Percentiles rank a stretch among this genome's conserved stretches.
Conservation (phyloP, 2,329 filamentous ascomycete genomes). For the Pseudopyricularia javanii region DNA sequence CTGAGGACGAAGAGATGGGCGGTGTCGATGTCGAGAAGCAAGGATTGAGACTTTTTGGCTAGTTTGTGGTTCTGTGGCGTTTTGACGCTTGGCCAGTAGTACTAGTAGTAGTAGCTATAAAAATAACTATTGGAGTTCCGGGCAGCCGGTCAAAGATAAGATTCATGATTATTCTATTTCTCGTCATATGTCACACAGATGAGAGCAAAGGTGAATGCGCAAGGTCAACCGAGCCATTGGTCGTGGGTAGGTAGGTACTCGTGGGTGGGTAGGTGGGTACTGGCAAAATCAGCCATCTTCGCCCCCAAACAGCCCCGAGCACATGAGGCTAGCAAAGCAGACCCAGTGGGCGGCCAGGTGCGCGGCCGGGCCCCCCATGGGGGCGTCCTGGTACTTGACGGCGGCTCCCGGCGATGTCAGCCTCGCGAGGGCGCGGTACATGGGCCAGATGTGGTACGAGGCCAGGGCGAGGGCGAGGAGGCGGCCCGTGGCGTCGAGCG, state of each 20-base stretch:
- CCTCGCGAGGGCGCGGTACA: constrained; percentile 25
- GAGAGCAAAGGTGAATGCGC: too few relatives aligned
- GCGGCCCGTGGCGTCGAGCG: constrained; percentile 17
- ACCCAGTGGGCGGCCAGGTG: constrained; percentile 30
- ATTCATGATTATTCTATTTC: too few relatives aligned
- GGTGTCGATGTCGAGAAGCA: constrained; percentile 37
- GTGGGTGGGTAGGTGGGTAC: too few relatives aligned
- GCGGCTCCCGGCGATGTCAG: constrained; percentile 10
- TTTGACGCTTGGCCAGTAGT: constrained; percentile 6
- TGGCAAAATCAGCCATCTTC: too few relatives aligned
- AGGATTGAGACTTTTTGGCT: constrained; percentile 39
- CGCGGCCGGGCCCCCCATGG: constrained; percentile 31
- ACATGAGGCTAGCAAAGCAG: constrained; percentile 22
- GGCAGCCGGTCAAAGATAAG: too few relatives aligned
- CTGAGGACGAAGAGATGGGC: constrained; percentile 25
- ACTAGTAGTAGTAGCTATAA: background rate
- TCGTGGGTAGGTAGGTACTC: too few relatives aligned
- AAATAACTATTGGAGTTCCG: too few relatives aligned
- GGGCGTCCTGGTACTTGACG: constrained; percentile 5
- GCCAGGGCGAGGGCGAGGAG: constrained; percentile 27
- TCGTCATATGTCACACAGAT: too few relatives aligned
- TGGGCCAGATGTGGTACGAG: constrained; percentile 36
- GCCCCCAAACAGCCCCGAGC: constrained; percentile 8
- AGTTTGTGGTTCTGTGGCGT: too few relatives aligned
- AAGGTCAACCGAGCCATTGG: too few relatives aligned